These are phyloP conservation scores for Ceratorhiza oryzae-sativae DNA, from an alignment of 1,284 basidiomycete species.

Conservation along the genomic window DNA sequence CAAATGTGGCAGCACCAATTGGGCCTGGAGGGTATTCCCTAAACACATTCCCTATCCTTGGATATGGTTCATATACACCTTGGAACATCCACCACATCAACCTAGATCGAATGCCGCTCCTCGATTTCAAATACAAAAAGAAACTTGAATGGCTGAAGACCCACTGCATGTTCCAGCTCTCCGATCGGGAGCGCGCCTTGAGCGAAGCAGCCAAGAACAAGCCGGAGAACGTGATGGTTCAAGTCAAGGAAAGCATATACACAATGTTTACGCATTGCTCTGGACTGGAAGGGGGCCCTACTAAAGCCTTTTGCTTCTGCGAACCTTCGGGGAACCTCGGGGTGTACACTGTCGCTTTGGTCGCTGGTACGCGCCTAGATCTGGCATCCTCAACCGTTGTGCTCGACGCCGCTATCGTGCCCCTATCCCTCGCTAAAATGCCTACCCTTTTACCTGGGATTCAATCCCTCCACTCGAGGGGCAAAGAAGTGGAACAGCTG, in stretches of 20 bases:
- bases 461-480: conserved; percentile 20
- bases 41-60: conserved; percentile 50
- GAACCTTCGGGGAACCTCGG: conserved; percentile 46
- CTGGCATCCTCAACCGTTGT: conserved; percentile 56
- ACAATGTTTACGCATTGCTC: conserved; percentile 48
- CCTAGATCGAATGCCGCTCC: conserved; percentile 45
- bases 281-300: conserved; percentile 43
- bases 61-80: conserved; percentile 35
- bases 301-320: conserved; percentile 49
- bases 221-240: conserved; percentile 43
- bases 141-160: conserved; percentile 45
- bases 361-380: conserved; percentile 57
- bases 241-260: conserved; percentile 48
- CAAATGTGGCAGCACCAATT: conserved; percentile 46
- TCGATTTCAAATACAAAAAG: conserved; percentile 41
- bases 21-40: conserved; percentile 46
- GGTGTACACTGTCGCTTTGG: conserved; percentile 53
- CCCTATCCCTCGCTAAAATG: conserved; percentile 46
- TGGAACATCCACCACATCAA: conserved; percentile 51
- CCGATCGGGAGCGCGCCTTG: conserved; percentile 47
- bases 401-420: conserved; percentile 56
- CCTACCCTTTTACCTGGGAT: conserved; percentile 42
- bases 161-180: conserved; percentile 49
- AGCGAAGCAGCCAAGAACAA: conserved; percentile 44
- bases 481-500: conserved; percentile 39